Conservation (phyloP, 73 alveolate species). For the Paramecium biaurelia region DNA sequence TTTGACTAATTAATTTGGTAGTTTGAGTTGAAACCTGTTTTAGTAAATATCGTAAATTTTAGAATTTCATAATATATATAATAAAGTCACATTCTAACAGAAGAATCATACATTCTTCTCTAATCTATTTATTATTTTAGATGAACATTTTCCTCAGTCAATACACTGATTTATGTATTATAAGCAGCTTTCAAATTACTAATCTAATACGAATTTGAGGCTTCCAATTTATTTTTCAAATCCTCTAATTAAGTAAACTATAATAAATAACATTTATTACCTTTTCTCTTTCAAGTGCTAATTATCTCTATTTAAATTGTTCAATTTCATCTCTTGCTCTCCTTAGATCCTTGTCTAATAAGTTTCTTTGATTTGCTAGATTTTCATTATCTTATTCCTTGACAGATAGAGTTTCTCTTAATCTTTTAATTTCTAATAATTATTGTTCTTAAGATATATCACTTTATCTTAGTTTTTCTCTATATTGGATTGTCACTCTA, state of each 20-base stretch:
- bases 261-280: background rate
- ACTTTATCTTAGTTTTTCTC: conserved; percentile 28
- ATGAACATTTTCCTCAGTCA: background rate
- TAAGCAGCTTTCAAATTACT: conserved; percentile 27
- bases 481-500: background rate
- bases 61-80: background rate
- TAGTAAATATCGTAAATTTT: background rate
- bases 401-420: conserved; percentile 20
- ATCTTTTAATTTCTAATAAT: conserved; percentile 18
- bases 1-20: background rate
- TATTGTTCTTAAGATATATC: conserved; percentile 14
- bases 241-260: conserved; percentile 37
- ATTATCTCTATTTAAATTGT: background rate
- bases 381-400: conserved; percentile 27
- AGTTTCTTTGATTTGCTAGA: background rate
- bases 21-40: background rate
- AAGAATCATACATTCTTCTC: background rate
- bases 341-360: conserved; percentile 11
- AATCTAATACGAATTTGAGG: background rate
- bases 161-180: conserved; percentile 21
- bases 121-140: background rate
- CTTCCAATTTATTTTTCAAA: conserved; percentile 39
- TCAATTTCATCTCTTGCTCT: conserved; percentile 55
- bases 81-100: conserved; percentile 3
- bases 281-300: conserved; percentile 30